Evolutionary conservation across 495 filamentous ascomycete species (phyloP), one percentile per base, ranked within the genome.

Genomic region (Pseudomonodictys pantanalensis): DNA sequence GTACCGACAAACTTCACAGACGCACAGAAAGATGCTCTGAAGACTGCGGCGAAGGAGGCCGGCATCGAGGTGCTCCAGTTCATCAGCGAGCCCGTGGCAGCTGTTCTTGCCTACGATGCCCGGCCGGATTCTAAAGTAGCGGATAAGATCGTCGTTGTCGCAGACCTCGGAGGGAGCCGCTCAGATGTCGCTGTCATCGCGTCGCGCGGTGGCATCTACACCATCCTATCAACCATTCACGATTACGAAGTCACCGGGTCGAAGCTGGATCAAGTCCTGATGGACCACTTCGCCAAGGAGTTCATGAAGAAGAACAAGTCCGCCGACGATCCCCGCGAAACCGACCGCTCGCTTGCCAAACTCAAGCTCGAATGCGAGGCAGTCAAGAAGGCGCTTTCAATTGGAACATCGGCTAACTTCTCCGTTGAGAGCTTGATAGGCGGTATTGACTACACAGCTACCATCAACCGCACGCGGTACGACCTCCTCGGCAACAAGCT

Each of bases 221-320:
- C 89, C 45, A 86, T 96, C 64, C 81, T 98, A 12, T 91, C 95
- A 3, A 95, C 92, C 29, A 84, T 86, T 12, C 93, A 98, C 74
- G 93, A 98, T 78, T 96, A 95, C 72, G 90, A 95, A 69, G 86
- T 89, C 56, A 83, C 86, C 46, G 93, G 93, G 65, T 74, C 81
- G 23, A 83, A 88, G 43, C 77, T 98, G 30, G 93, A 98, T 75
- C 81, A 92, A 68, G 85, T 95, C 32, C 80, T 98, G 44, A 87
- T 96, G 65, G 92, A 97, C 71, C 85, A 96, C 79, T 97, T 97
- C 67, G 87, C 93, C 56, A 97, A 98, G 81, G 93, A 97, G 73
- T 98, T 98, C 76, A 79, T 92, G 62, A 97, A 97, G 83, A 91
- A 95, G 78, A 77, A 92, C 73, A 90, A 91, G 72, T 82, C 79